These are phyloP conservation scores for Drechslerella dactyloides DNA, from an alignment of 2,329 filamentous ascomycete genomes.

Conservation along the genomic window DNA sequence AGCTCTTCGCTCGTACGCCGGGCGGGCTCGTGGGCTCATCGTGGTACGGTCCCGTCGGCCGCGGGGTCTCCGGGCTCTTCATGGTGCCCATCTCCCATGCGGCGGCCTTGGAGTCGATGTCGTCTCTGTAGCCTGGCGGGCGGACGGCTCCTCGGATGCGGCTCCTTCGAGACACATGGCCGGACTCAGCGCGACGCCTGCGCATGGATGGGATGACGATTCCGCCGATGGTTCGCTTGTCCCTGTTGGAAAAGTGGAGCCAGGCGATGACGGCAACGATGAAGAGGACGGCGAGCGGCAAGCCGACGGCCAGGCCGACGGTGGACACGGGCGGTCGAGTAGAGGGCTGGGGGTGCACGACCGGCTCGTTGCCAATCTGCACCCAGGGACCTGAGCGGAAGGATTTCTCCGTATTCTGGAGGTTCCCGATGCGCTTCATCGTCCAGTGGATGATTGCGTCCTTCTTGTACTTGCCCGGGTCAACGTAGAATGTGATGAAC, in stretches of 20 bases:
- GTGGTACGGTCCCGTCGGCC: conserved; percentile 32
- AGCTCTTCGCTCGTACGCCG: conserved; percentile 30
- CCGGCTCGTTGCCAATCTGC: conserved; percentile 25
- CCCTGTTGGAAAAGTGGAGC: conserved; percentile 34
- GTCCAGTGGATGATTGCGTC: conserved; percentile 42
- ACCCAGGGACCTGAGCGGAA: conserved; percentile 38
- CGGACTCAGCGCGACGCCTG: conserved; percentile 24
- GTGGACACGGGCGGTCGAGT: conserved; percentile 37
- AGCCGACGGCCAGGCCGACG: conserved; percentile 37
- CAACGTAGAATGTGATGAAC: conserved; percentile 48
- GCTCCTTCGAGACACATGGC: conserved; percentile 32
- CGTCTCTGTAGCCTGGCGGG: conserved; percentile 37
- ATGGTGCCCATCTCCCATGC: conserved; percentile 49
- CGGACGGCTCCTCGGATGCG: conserved; percentile 15
- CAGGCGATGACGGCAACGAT: conserved; percentile 27
- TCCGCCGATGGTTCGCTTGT: conserved; percentile 35
- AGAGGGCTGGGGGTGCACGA: conserved; percentile 20
- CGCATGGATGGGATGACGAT: conserved; percentile 47
- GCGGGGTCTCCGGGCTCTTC: conserved; percentile 39
- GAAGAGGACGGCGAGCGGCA: conserved; percentile 33
- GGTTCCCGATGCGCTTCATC: conserved; percentile 34
- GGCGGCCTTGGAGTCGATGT: conserved; percentile 39
- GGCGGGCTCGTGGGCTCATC: conserved; percentile 42
- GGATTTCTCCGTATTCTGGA: conserved; percentile 37
- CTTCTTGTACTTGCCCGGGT: conserved; percentile 32